Evolutionary conservation across 1,284 basidiomycete species (phyloP).

Genomic region (Pascua guehoae): DNA sequence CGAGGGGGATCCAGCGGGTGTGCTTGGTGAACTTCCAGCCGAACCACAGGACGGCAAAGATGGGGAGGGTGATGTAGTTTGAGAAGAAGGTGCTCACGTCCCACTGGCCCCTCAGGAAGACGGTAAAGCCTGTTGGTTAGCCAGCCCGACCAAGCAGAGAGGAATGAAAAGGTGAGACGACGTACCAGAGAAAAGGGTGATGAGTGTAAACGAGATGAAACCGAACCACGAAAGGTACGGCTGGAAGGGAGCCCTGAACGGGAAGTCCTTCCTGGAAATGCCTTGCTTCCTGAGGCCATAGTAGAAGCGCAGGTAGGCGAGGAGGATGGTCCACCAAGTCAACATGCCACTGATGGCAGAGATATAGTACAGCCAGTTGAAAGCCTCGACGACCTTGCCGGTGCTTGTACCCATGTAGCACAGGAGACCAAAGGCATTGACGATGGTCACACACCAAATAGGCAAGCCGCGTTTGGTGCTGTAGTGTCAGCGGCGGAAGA

Average conservation of each 20-base stretch:
- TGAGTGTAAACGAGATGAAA: constrained; percentile 37
- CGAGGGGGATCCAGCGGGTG: constrained; percentile 55
- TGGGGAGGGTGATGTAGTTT: constrained; percentile 46
- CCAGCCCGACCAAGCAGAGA: constrained; percentile 29
- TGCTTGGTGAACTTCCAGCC: constrained; percentile 60
- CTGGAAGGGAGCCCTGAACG: constrained; percentile 52
- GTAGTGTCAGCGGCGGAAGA: too few species aligned
- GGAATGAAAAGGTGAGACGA: constrained; percentile 9
- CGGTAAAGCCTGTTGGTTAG: constrained; percentile 53
- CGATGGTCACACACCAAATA: constrained; percentile 57
- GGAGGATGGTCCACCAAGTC: constrained; percentile 65
- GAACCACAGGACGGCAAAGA: constrained; percentile 54
- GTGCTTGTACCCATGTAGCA: constrained; percentile 54
- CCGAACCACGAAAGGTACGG: constrained; percentile 18
- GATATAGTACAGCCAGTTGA: constrained; percentile 63
- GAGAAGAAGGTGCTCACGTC: constrained; percentile 42
- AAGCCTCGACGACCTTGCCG: constrained; percentile 38
- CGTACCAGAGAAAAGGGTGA: constrained; percentile 30
- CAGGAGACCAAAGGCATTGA: constrained; percentile 55
- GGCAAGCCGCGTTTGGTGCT: constrained; percentile 69
- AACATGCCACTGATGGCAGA: constrained; percentile 67
- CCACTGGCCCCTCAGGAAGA: constrained; percentile 62
- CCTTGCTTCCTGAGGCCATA: constrained; percentile 60
- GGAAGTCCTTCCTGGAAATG: constrained; percentile 56
- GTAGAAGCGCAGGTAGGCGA: constrained; percentile 71